These are phyloP conservation scores for Wallacemonas sp. DNA, from an alignment of 208 protist species.

Conservation along the genomic window DNA sequence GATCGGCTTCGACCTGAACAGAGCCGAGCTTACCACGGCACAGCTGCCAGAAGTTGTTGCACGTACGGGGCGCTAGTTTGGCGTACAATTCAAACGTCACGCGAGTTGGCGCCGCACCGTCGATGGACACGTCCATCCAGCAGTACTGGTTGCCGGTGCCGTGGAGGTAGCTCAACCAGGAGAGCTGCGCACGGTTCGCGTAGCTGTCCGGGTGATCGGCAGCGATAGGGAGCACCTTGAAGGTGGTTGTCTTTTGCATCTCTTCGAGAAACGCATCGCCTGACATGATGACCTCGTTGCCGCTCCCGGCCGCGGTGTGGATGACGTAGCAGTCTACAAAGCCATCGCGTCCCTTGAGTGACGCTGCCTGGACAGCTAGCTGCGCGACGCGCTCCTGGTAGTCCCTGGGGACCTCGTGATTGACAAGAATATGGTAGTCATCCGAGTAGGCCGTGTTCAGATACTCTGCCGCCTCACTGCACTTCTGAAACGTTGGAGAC, in stretches of 20 bases:
- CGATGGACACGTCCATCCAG: conserved; percentile 76
- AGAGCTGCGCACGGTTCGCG: conserved; percentile 33
- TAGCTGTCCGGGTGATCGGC: conserved; percentile 50
- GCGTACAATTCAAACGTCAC: conserved; percentile 91
- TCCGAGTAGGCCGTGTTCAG: conserved; percentile 52
- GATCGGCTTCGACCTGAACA: conserved; percentile 17
- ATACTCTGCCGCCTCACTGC: conserved; percentile 71
- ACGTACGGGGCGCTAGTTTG: conserved; percentile 82
- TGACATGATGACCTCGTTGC: conserved; percentile 20
- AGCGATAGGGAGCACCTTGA: conserved; percentile 36
- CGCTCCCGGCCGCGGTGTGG: conserved; percentile 3
- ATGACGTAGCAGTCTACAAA: conserved; percentile 6
- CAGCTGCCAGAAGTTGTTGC: conserved; percentile 92
- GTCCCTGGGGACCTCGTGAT: conserved; percentile 60
- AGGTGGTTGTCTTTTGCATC: conserved; percentile 45
- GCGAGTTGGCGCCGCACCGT: conserved; percentile 26
- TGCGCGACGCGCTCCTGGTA: conserved; percentile 39
- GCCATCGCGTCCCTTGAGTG: neutral
- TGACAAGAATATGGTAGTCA: conserved; percentile 50
- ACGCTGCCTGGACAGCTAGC: neutral
- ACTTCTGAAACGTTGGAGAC: conserved; percentile 64
- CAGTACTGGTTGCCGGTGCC: conserved; percentile 70
- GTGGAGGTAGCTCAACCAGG: conserved; percentile 64
- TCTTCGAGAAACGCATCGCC: conserved; percentile 48
- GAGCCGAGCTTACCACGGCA: conserved; percentile 67